Evolutionary conservation across 108 stramenopile genomes (phyloP).

Genomic region (Nannochloropsis granulata): DNA sequence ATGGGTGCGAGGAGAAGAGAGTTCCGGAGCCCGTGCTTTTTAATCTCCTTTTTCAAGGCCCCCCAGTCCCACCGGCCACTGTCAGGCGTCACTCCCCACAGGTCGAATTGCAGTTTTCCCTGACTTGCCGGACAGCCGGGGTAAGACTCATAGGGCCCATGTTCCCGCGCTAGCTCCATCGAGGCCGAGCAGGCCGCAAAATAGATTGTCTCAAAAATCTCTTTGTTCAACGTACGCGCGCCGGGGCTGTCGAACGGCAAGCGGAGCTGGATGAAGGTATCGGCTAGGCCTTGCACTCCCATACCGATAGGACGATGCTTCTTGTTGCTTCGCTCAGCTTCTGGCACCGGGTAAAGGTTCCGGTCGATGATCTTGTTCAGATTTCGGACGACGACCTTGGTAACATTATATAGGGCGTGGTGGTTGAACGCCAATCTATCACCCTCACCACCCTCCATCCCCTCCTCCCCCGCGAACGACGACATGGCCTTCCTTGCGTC

Average conservation of each 20-base stretch:
- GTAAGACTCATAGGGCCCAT: constrained; percentile 86
- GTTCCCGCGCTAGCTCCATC: constrained; percentile 69
- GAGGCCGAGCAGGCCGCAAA: constrained; percentile 85
- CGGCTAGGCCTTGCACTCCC: constrained; percentile 98
- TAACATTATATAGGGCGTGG: constrained; percentile 48
- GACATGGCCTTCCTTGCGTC: background rate
- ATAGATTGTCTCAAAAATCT: constrained; percentile 99
- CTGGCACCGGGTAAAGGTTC: constrained; percentile 83
- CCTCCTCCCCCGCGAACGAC: background rate
- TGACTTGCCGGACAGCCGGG: constrained; percentile 82
- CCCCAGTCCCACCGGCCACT: constrained; percentile 85
- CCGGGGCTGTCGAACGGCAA: constrained; percentile 76
- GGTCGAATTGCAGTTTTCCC: constrained; percentile 89
- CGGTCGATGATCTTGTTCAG: constrained; percentile 95
- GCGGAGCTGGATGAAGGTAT: constrained; percentile 79
- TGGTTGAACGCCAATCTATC: background rate
- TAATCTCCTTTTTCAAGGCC: constrained; percentile 61
- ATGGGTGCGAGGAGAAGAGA: constrained; percentile 95
- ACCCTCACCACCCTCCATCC: background rate
- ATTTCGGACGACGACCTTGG: constrained; percentile 87
- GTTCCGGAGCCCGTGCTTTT: constrained; percentile 83
- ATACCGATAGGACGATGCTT: constrained; percentile 98
- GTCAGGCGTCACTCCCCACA: constrained; percentile 56
- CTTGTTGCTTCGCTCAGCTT: constrained; percentile 59
- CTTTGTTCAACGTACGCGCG: constrained; percentile 71